phyloP scores from a whole-genome alignment of 1,284 basidiomycete genomes.

The Neotropicomus parvogracilis region DNA sequence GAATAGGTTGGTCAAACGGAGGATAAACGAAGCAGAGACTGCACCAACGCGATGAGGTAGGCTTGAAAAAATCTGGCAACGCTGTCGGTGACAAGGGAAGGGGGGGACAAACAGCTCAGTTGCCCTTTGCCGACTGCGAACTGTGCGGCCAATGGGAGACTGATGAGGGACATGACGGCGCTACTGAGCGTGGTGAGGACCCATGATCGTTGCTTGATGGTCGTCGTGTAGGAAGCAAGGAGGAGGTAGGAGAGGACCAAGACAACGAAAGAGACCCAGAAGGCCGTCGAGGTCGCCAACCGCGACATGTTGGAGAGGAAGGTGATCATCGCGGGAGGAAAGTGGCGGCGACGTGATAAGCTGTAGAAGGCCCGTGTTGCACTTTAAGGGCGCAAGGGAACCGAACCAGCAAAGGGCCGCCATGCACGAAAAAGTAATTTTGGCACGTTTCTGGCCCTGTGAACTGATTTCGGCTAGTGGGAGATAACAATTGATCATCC shows the following conservation, averaged over 20 bases:
- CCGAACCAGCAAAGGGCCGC: conserved; percentile 14
- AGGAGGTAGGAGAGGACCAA: conserved; percentile 35
- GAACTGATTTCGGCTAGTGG: conserved; percentile 17
- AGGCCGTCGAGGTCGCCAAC: conserved; percentile 24
- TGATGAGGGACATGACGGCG: conserved; percentile 41
- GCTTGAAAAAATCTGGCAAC: conserved; percentile 45
- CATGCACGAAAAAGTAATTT: conserved; percentile 10
- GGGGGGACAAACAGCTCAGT: conserved; percentile 27
- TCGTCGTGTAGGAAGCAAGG: conserved; percentile 35
- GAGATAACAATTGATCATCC: conserved; percentile 18
- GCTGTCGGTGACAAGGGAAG: conserved; percentile 24
- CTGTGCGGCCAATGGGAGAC: conserved; percentile 46
- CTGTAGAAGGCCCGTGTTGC: conserved; percentile 9
- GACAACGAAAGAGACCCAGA: conserved; percentile 23
- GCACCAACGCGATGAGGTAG: conserved; percentile 42
- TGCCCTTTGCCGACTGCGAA: conserved; percentile 37
- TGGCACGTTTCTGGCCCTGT: conserved; percentile 25
- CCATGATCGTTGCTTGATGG: conserved; percentile 49
- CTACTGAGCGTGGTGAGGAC: conserved; percentile 48
- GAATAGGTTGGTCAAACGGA: conserved; percentile 17
- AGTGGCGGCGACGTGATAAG: conserved; percentile 25
- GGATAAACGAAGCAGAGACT: conserved; percentile 9
- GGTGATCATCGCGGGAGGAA: conserved; percentile 23
- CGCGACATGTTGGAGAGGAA: conserved; percentile 13
- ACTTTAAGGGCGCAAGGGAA: conserved; percentile 25